phyloP scores from a whole-genome alignment of 208 protist species.

The Leishmania aethiopica region DNA sequence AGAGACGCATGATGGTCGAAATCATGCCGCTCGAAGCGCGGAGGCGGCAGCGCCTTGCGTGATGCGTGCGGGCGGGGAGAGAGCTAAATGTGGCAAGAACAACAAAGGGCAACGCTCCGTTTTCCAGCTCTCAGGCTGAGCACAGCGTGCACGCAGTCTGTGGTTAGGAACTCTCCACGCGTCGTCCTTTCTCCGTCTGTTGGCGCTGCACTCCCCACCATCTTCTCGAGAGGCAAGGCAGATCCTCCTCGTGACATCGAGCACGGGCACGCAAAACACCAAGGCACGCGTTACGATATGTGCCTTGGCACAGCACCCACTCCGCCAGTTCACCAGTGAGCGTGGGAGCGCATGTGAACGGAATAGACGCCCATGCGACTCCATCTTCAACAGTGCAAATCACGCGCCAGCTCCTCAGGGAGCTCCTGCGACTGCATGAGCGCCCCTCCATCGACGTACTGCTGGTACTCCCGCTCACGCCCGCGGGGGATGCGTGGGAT shows the following conservation, averaged over 20 bases:
- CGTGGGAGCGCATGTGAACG: not conserved
- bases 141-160: not conserved
- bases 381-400: conserved; percentile 30
- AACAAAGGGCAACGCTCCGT: not conserved
- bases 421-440: conserved; percentile 37
- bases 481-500: conserved; percentile 80
- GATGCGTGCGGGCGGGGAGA: not conserved
- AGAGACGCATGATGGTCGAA: not conserved
- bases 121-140: not conserved
- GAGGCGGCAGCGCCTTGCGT: not conserved
- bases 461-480: conserved; percentile 70
- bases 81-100: not conserved
- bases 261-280: not conserved
- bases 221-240: not conserved
- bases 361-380: not conserved
- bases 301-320: not conserved
- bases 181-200: not conserved
- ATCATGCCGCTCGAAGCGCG: not conserved
- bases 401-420: conserved; percentile 54
- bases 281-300: not conserved
- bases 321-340: not conserved
- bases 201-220: not conserved
- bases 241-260: not conserved
- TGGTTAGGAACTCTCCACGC: not conserved
- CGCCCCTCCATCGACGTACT: conserved; percentile 51